phyloP scores from a whole-genome alignment of 1,284 basidiomycete species.

The Cryptococcus neoformans region DNA sequence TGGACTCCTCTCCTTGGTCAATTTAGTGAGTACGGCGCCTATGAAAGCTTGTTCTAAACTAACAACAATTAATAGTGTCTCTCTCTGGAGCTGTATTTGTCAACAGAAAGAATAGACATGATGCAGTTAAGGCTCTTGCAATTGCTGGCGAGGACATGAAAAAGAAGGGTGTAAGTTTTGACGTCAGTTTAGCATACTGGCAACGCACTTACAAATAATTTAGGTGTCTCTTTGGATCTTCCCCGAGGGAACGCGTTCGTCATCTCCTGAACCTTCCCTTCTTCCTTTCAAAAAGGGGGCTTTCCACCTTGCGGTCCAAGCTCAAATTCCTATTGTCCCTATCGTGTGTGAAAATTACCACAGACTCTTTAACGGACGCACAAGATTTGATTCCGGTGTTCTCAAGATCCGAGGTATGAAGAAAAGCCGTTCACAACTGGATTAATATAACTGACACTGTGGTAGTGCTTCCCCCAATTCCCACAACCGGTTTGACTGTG shows the following conservation, averaged over 20 bases:
- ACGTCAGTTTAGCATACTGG: not conserved
- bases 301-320: slow-evolving; percentile 92
- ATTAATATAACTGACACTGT: slow-evolving; percentile 55
- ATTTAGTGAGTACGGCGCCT: slow-evolving; percentile 55
- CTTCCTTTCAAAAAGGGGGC: slow-evolving; percentile 97
- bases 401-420: slow-evolving; percentile 76
- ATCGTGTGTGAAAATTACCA: slow-evolving; percentile 95
- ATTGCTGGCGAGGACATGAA: slow-evolving; percentile 82
- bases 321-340: slow-evolving; percentile 76
- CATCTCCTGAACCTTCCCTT: slow-evolving; percentile 62
- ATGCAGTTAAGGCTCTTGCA: slow-evolving; percentile 71
- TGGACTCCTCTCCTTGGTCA: slow-evolving; percentile 84
- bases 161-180: slow-evolving; percentile 50
- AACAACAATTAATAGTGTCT: slow-evolving; percentile 54
- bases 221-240: slow-evolving; percentile 83
- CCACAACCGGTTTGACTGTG: slow-evolving; percentile 50
- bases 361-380: slow-evolving; percentile 69
- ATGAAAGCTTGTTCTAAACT: not conserved
- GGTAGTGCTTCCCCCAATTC: slow-evolving; percentile 54
- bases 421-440: slow-evolving; percentile 52
- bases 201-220: slow-evolving; percentile 3
- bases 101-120: slow-evolving; percentile 74
- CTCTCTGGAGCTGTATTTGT: slow-evolving; percentile 93
- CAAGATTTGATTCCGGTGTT: slow-evolving; percentile 71
- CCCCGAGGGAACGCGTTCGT: slow-evolving; percentile 86